Conservation (phyloP, 2,329 filamentous ascomycete species). For the Penicillium thymicola region DNA sequence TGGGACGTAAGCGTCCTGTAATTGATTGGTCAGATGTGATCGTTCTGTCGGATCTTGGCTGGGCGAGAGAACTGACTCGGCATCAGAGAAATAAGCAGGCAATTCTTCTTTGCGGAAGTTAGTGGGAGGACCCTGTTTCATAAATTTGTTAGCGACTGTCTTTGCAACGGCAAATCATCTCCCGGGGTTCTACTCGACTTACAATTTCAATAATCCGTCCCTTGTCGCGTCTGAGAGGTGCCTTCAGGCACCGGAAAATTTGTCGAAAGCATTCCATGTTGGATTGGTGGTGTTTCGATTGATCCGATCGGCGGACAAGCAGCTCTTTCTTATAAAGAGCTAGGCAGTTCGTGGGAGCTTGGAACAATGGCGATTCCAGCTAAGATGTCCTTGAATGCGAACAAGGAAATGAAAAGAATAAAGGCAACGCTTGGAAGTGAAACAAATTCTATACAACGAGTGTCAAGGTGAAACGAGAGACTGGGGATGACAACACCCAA, state of each 20-base stretch:
- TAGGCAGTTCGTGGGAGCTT: not conserved
- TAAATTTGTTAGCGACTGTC: slow-evolving; percentile 10
- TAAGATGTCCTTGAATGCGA: slow-evolving; percentile 1
- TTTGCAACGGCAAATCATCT: not conserved
- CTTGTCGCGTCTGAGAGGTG: slow-evolving; percentile 31
- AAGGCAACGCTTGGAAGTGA: slow-evolving; percentile 13
- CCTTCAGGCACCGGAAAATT: slow-evolving; percentile 33
- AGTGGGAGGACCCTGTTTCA: slow-evolving; percentile 40
- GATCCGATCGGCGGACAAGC: not conserved
- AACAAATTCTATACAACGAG: slow-evolving; percentile 22
- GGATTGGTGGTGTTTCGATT: not conserved
- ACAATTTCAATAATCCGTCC: slow-evolving; percentile 38
- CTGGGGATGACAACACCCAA: slow-evolving; percentile 12
- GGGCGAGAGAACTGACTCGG: slow-evolving; percentile 34
- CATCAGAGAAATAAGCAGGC: slow-evolving; percentile 39
- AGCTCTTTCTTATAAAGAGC: slow-evolving; percentile 5
- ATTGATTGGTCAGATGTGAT: slow-evolving; percentile 27
- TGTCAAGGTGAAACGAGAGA: slow-evolving; percentile 26
- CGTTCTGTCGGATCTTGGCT: slow-evolving; percentile 14
- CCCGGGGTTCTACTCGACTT: slow-evolving; percentile 10
- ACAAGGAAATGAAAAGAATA: slow-evolving; percentile 6
- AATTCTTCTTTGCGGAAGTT: slow-evolving; percentile 45
- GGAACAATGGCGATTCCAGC: not conserved
- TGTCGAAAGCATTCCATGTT: slow-evolving; percentile 39
- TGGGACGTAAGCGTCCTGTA: slow-evolving; percentile 35